A percentile compares a stretch with the other conserved stretches of the same genome.
Conservation (phyloP, 768 basidiomycete genomes). For the Hygrophoropsis aurantiaca region DNA sequence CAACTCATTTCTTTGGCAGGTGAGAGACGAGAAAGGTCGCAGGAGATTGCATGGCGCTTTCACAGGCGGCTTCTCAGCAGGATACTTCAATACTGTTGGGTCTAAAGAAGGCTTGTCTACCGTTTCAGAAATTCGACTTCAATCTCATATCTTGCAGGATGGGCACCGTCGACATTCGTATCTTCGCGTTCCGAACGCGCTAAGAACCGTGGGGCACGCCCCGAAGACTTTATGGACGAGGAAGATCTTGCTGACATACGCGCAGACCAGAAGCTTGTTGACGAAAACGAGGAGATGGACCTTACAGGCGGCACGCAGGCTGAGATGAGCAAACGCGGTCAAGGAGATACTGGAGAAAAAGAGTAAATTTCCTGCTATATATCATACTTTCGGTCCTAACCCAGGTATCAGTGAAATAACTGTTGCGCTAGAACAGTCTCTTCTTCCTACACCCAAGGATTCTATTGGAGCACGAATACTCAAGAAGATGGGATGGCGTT, state of each 20-base stretch:
- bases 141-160: conserved; percentile 58
- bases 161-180: conserved; percentile 90
- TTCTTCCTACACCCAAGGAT: conserved; percentile 74
- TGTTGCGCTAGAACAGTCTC: conserved; percentile 57
- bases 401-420: conserved; percentile 55
- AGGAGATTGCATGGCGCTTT: conserved; percentile 96
- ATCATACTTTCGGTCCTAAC: no score
- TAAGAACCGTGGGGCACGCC: conserved; percentile 57
- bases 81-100: conserved; percentile 95
- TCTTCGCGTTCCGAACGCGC: conserved; percentile 82
- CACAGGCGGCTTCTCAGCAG: conserved; percentile 97
- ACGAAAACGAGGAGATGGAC: conserved; percentile 79
- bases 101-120: conserved; percentile 80
- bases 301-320: conserved; percentile 56
- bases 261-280: conserved; percentile 72
- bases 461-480: conserved; percentile 84
- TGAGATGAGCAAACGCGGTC: conserved; percentile 33
- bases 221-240: conserved; percentile 99
- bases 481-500: conserved; percentile 94
- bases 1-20: conserved; percentile 42
- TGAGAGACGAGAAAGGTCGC: conserved; percentile 90
- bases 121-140: background rate
- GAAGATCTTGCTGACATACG: conserved; percentile 87
- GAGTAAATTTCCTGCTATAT: conserved; percentile 15
- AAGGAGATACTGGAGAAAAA: conserved; percentile 42